Evolutionary conservation across 2,329 filamentous ascomycete species (phyloP).

Genomic region (Xylaria sp.): DNA sequence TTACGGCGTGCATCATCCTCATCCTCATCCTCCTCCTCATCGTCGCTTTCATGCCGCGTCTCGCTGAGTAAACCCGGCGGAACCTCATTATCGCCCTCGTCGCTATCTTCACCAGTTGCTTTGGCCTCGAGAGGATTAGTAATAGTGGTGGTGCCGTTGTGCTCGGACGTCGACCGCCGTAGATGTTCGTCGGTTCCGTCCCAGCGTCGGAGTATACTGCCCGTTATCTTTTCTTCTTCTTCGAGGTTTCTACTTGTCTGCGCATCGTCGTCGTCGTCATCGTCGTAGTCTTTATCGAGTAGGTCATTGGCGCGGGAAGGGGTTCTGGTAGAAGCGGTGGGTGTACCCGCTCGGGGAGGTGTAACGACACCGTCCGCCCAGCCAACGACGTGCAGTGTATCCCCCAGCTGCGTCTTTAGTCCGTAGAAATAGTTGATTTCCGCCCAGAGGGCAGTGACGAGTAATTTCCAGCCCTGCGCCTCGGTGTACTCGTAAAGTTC

Average conservation of each 20-base stretch:
- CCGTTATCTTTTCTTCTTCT: conserved; percentile 44
- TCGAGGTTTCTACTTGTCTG: not conserved
- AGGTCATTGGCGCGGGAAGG: conserved; percentile 29
- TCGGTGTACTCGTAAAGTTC: conserved; percentile 66
- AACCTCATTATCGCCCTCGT: conserved; percentile 38
- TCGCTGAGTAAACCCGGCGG: conserved; percentile 38
- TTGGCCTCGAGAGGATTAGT: not conserved
- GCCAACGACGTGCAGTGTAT: conserved; percentile 50
- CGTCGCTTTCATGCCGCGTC: conserved; percentile 34
- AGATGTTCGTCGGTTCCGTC: conserved; percentile 47
- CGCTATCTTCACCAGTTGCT: conserved; percentile 14
- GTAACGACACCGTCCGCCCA: conserved; percentile 43
- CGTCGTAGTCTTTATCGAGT: conserved; percentile 34
- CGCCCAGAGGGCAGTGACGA: conserved; percentile 80
- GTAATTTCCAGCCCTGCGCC: conserved; percentile 74
- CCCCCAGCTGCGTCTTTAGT: conserved; percentile 66
- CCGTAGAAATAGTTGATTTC: conserved; percentile 75
- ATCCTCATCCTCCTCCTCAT: conserved; percentile 38
- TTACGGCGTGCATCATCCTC: conserved; percentile 43
- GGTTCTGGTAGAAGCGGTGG: not conserved
- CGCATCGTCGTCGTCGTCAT: conserved; percentile 13
- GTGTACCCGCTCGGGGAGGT: conserved; percentile 22
- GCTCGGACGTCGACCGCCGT: conserved; percentile 50
- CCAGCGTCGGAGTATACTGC: conserved; percentile 52
- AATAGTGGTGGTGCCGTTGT: not conserved